Base-by-base conservation (phyloP, 257 asterid genomes). In the Petunia secreta region DNA sequence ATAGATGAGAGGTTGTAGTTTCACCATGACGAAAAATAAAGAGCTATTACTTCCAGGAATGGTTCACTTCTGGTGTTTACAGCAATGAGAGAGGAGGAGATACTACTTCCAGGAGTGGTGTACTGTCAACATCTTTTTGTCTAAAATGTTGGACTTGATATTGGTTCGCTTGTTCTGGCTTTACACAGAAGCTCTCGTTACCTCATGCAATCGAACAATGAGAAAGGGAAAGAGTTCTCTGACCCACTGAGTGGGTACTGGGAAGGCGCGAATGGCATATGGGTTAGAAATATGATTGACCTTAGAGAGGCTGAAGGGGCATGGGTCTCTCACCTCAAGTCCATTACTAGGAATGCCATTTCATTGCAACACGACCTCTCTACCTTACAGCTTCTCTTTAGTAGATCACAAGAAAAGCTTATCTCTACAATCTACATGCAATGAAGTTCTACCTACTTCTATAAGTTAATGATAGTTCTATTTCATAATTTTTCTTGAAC, bases 111-210 rank as follows among this genome's bases (percentile, higher is more conserved):
- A 41, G 75, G 37, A 66, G n/a, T 3, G 75, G 75, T 43, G 41
- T n/a, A 67, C 55, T 3, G 75, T n/a, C 75, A 67, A 41, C 15
- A 67, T 67, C 75, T 3, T 41, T 38, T 43, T 43, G 75, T 43
- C 75, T 14, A 67, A 54, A 15, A 41, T 67, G 55, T n/a, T n/a
- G 75, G 55, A 41, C 75, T 43, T n/a, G 55, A n/a, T n/a, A 43
- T 67, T 67, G 75, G 55, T 15, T 15, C 43, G 11, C 75, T 67
- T 40, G n/a, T 67, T 67, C 4, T 67, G 15, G 75, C 54, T 67
- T 54, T 54, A 41, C 8, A 1, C 39, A 6, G 75, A 38, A 67
- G 55, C 8, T 67, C 40, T 3, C 4, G 38, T 8, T 41, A 67
- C 39, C 38, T 41, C 55, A 2, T 67, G 75, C 75, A 67, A 67